These are phyloP conservation scores for Xerocomellus chrysenteron DNA, from an alignment of 768 basidiomycete species.

Conservation along the genomic window DNA sequence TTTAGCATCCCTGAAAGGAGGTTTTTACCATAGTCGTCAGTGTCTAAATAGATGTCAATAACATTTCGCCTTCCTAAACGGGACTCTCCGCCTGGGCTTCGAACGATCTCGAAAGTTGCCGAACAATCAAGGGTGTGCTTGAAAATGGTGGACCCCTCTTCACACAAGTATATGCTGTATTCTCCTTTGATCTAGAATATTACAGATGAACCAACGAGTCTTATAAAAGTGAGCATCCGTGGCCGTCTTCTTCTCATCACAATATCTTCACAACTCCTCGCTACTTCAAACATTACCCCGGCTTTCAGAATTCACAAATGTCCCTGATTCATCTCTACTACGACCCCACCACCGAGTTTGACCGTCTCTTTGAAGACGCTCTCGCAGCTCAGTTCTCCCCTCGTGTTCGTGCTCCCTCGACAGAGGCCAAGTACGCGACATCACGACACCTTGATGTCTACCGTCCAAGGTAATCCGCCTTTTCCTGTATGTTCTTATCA, in stretches of 20 bases:
- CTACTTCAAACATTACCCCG: neutral
- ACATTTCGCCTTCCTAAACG: no score
- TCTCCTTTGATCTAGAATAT: slow-evolving; percentile 2
- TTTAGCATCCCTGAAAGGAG: no score
- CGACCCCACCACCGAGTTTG: slow-evolving; percentile 2
- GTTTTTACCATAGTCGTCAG: no score
- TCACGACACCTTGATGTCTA: neutral
- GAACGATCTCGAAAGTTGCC: slow-evolving; percentile 9
- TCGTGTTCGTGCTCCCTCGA: neutral
- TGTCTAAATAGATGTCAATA: no score
- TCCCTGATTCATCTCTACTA: slow-evolving; percentile 3
- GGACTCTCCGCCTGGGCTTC: no score
- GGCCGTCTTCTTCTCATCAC: neutral
- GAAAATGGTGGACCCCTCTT: neutral
- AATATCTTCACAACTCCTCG: neutral
- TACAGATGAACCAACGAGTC: neutral
- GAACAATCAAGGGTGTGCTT: neutral
- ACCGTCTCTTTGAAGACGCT: slow-evolving; percentile 16
- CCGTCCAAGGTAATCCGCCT: slow-evolving; percentile 22
- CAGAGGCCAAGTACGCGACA: neutral
- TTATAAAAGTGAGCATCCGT: slow-evolving; percentile 3
- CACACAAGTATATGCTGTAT: neutral
- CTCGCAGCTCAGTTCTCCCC: slow-evolving; percentile 22
- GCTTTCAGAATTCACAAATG: neutral
- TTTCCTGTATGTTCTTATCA: neutral